These are phyloP conservation scores for Spencermartinsiella ligniputridi DNA, from an alignment of 1,139 yeast genomes.

Conservation along the genomic window DNA sequence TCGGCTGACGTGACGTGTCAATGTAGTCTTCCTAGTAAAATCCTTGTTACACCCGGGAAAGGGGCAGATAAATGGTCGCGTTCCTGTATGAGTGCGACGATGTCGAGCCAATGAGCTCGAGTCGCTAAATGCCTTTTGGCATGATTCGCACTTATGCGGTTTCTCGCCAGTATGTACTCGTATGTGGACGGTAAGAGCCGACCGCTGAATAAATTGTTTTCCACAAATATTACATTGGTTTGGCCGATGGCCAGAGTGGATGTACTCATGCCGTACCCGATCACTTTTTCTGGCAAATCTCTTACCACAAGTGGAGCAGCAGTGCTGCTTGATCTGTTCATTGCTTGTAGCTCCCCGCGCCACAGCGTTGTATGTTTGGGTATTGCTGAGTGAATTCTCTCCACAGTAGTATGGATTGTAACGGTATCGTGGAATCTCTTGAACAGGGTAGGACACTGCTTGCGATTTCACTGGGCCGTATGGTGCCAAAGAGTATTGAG, in stretches of 20 bases:
- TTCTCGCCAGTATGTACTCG: slow-evolving; percentile 85
- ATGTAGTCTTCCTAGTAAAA: slow-evolving; percentile 63
- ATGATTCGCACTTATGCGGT: slow-evolving; percentile 36
- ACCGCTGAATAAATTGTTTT: slow-evolving; percentile 64
- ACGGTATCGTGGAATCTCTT: not conserved
- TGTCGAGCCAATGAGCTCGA: slow-evolving; percentile 40
- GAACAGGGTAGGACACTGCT: not conserved
- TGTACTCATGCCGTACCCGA: slow-evolving; percentile 67
- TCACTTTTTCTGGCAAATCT: slow-evolving; percentile 60
- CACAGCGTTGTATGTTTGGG: not conserved
- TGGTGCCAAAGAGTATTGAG: not conserved
- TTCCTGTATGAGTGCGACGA: slow-evolving; percentile 38
- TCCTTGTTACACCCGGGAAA: slow-evolving; percentile 63
- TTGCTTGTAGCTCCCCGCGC: not conserved
- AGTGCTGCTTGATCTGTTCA: slow-evolving; percentile 19
- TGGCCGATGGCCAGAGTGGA: slow-evolving; percentile 76
- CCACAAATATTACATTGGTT: slow-evolving; percentile 35
- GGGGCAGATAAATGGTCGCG: slow-evolving; percentile 70
- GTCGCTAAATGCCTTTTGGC: slow-evolving; percentile 37
- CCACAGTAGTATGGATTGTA: not conserved
- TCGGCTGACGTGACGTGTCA: slow-evolving; percentile 62
- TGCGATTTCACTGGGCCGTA: not conserved
- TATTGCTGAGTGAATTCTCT: not conserved
- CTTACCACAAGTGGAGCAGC: slow-evolving; percentile 26
- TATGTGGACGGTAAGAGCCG: slow-evolving; percentile 66